A percentile compares a stretch with the other conserved stretches of the same genome.
phyloP scores from a whole-genome alignment of 805 yeast species.

The Myxozyma sirexii region DNA sequence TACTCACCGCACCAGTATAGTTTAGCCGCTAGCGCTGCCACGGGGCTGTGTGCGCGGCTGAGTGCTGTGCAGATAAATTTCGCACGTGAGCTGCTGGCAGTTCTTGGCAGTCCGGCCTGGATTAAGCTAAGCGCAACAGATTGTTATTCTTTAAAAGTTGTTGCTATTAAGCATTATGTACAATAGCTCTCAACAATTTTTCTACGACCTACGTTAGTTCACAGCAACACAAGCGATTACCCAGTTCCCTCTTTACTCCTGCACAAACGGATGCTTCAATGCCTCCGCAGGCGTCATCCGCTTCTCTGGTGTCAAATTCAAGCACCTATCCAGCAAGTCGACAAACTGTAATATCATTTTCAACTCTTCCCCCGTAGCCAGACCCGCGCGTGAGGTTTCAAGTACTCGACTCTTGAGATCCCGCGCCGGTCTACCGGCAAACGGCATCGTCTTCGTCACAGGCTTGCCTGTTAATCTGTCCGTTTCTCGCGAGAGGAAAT shows the following conservation, averaged over 20 bases:
- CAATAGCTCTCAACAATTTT: too few species aligned
- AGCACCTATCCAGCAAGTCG: conserved; percentile 40
- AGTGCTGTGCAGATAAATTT: background rate
- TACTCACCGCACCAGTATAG: too few species aligned
- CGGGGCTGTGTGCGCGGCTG: background rate
- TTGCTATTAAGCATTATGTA: too few species aligned
- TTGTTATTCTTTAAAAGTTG: too few species aligned
- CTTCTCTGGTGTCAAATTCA: conserved; percentile 56
- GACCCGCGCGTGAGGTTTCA: conserved; percentile 9
- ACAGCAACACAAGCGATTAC: background rate
- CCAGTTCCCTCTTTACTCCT: background rate
- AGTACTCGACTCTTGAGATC: conserved; percentile 26
- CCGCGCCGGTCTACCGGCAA: conserved; percentile 13
- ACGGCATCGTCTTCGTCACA: conserved; percentile 28
- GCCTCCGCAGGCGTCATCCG: conserved; percentile 72
- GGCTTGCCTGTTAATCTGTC: conserved; percentile 37
- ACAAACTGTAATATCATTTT: conserved; percentile 33
- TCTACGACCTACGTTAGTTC: background rate
- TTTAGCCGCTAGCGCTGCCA: too few species aligned
- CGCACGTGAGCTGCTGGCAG: too few species aligned
- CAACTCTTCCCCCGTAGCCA: conserved; percentile 3
- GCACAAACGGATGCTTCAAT: conserved; percentile 55
- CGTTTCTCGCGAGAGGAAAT: conserved; percentile 35
- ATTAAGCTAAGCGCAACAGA: too few species aligned
- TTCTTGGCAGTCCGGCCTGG: too few species aligned